Conservation (phyloP, 257 asterid species). For the Fraxinus americana region DNA sequence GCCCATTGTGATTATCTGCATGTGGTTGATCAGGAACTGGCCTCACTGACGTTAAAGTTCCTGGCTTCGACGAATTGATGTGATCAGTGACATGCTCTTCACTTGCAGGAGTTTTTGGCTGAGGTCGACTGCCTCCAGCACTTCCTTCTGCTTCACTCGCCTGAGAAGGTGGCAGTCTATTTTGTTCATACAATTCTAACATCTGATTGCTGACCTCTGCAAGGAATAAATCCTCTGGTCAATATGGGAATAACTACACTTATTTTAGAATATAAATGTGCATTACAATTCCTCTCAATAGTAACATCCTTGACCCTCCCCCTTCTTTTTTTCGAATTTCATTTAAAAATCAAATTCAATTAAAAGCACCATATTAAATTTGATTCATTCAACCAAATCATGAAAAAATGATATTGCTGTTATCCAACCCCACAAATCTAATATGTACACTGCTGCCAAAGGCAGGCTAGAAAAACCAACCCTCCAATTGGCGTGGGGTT, state of each 20-base stretch:
- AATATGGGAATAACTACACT: background rate
- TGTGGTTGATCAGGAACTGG: constrained; percentile 29
- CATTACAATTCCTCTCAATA: background rate
- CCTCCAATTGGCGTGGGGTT: constrained; percentile 99
- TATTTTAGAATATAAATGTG: too few relatives aligned
- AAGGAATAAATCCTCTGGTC: constrained; percentile 9
- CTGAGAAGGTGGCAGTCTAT: constrained; percentile 29
- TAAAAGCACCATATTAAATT: constrained; percentile 18
- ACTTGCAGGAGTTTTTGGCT: constrained; percentile 15
- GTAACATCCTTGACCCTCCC: constrained; percentile 32
- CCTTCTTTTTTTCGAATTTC: constrained; percentile 5
- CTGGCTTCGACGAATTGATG: constrained; percentile 13
- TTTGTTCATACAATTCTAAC: constrained; percentile 33
- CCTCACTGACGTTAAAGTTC: background rate
- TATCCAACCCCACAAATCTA: constrained; percentile 27
- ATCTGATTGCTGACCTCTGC: constrained; percentile 37
- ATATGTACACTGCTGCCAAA: constrained; percentile 36
- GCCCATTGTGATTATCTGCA: constrained; percentile 33
- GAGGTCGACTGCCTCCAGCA: constrained; percentile 25
- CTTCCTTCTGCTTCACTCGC: constrained; percentile 30
- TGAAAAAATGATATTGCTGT: constrained; percentile 18
- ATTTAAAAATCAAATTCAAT: constrained; percentile 17
- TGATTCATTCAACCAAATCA: constrained; percentile 7
- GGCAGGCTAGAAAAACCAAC: constrained; percentile 60
- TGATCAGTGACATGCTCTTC: constrained; percentile 23